A percentile compares a stretch with the other conserved stretches of the same genome.
Evolutionary conservation across 495 filamentous ascomycete genomes (phyloP).

Genomic region (Lasiosphaeris hirsuta): DNA sequence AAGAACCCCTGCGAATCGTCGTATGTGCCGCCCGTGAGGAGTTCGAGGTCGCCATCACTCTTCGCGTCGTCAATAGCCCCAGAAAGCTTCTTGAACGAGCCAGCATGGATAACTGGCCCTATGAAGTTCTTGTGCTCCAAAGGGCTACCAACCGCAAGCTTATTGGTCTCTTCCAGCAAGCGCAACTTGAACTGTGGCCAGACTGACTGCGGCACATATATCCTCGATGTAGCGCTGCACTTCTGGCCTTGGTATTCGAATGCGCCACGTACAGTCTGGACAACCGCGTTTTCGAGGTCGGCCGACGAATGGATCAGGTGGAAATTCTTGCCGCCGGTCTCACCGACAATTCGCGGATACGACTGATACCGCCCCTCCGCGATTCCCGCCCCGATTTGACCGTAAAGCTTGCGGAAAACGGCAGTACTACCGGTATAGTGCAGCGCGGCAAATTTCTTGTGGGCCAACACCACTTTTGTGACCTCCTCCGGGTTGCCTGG

Average conservation of each 20-base stretch:
- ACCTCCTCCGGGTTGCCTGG: slow-evolving; percentile 74
- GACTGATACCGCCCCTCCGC: slow-evolving; percentile 64
- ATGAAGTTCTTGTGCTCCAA: slow-evolving; percentile 67
- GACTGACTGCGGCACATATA: slow-evolving; percentile 69
- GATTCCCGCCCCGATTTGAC: slow-evolving; percentile 65
- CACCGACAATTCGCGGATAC: slow-evolving; percentile 79
- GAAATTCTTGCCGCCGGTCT: slow-evolving; percentile 93
- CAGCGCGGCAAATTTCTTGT: slow-evolving; percentile 69
- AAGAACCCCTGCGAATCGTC: slow-evolving; percentile 68
- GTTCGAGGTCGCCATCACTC: slow-evolving; percentile 58
- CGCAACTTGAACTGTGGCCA: slow-evolving; percentile 62
- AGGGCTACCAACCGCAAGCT: slow-evolving; percentile 65
- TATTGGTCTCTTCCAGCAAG: slow-evolving; percentile 61
- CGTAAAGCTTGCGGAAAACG: slow-evolving; percentile 75
- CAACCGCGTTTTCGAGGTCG: slow-evolving; percentile 69
- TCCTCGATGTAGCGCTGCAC: slow-evolving; percentile 75
- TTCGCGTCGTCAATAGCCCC: slow-evolving; percentile 65
- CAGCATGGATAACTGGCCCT: slow-evolving; percentile 73
- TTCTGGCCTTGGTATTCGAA: slow-evolving; percentile 93
- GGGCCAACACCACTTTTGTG: slow-evolving; percentile 62
- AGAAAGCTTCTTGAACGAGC: slow-evolving; percentile 67
- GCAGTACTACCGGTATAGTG: slow-evolving; percentile 80
- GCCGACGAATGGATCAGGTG: slow-evolving; percentile 75
- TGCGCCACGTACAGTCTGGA: slow-evolving; percentile 78
- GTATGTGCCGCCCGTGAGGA: slow-evolving; percentile 66